Conservation (phyloP, 331 rosid species). For the Phaseolus coccineus region DNA sequence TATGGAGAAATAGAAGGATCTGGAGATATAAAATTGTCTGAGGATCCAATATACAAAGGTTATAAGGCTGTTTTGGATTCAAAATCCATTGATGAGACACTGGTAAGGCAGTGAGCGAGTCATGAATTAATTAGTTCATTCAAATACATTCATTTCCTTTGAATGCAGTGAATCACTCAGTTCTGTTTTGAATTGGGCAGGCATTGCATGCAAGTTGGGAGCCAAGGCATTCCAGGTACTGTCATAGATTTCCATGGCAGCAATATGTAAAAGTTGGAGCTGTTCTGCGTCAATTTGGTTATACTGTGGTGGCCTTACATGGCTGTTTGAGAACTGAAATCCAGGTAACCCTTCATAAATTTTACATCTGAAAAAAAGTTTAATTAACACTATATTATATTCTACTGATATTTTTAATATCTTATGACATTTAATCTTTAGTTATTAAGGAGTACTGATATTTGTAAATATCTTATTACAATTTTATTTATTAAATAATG, state of each 20-base stretch:
- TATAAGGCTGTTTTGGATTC: slow-evolving; percentile 93
- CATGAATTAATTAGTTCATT: slow-evolving; percentile 15
- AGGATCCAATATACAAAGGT: slow-evolving; percentile 78
- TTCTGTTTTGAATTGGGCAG: slow-evolving; percentile 51
- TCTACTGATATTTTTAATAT: too few species aligned
- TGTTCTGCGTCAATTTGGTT: slow-evolving; percentile 93
- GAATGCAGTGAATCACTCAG: neutral
- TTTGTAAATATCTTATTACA: too few species aligned
- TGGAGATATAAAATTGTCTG: slow-evolving; percentile 44
- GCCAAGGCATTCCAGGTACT: slow-evolving; percentile 89
- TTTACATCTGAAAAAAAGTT: too few species aligned
- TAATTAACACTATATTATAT: too few species aligned
- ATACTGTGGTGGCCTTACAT: slow-evolving; percentile 90
- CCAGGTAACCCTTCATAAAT: slow-evolving; percentile 60
- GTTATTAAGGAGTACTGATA: too few species aligned
- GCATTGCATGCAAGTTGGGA: slow-evolving; percentile 98
- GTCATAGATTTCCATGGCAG: slow-evolving; percentile 86
- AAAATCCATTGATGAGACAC: slow-evolving; percentile 80
- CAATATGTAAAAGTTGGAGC: slow-evolving; percentile 88
- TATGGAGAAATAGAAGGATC: slow-evolving; percentile 54
- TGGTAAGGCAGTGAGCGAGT: slow-evolving; percentile 53
- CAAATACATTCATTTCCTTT: neutral
- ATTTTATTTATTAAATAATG: too few species aligned
- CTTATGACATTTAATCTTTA: too few species aligned
- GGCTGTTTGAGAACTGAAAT: slow-evolving; percentile 91